These are phyloP conservation scores for Kuraishia capsulata DNA, from an alignment of 805 yeast species.

Conservation along the genomic window DNA sequence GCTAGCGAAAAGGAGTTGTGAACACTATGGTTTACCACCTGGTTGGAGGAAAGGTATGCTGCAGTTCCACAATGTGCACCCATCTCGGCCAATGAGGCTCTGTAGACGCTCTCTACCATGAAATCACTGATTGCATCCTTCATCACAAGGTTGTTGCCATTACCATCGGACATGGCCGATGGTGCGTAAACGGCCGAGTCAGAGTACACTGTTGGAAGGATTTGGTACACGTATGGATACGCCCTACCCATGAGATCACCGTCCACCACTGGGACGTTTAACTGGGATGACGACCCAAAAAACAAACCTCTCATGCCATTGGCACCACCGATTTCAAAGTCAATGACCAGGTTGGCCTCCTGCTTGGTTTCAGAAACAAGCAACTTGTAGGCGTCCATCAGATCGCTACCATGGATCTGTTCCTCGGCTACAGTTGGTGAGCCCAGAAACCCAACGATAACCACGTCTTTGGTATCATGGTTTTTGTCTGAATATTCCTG, in stretches of 20 bases:
- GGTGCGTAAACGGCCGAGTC: slow-evolving; percentile 14
- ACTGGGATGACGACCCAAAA: slow-evolving; percentile 13
- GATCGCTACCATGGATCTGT: slow-evolving; percentile 30
- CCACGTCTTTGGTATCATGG: slow-evolving; percentile 21
- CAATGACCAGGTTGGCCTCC: slow-evolving; percentile 25
- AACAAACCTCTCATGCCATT: slow-evolving; percentile 27
- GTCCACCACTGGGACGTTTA: slow-evolving; percentile 25
- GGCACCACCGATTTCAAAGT: slow-evolving; percentile 36
- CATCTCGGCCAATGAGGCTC: slow-evolving; percentile 32
- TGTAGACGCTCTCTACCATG: slow-evolving; percentile 26
- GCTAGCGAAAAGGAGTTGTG: slow-evolving; percentile 28
- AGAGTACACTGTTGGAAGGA: slow-evolving; percentile 19
- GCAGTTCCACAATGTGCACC: slow-evolving; percentile 26
- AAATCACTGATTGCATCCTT: slow-evolving; percentile 18
- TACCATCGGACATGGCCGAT: slow-evolving; percentile 24
- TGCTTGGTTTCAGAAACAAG: slow-evolving; percentile 17
- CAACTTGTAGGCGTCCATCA: slow-evolving; percentile 20
- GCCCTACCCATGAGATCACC: slow-evolving; percentile 42
- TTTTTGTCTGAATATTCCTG: slow-evolving; percentile 8
- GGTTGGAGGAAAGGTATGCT: slow-evolving; percentile 8
- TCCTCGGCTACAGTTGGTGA: slow-evolving; percentile 39
- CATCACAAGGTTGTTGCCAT: slow-evolving; percentile 22
- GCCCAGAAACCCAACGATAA: slow-evolving; percentile 24
- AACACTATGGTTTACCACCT: slow-evolving; percentile 8
- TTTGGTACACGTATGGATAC: slow-evolving; percentile 35